Percentiles rank a stretch among this genome's conserved stretches.
These are phyloP conservation scores for Saccharomycopsis sp. DNA, from an alignment of 805 yeast species.

Conservation along the genomic window DNA sequence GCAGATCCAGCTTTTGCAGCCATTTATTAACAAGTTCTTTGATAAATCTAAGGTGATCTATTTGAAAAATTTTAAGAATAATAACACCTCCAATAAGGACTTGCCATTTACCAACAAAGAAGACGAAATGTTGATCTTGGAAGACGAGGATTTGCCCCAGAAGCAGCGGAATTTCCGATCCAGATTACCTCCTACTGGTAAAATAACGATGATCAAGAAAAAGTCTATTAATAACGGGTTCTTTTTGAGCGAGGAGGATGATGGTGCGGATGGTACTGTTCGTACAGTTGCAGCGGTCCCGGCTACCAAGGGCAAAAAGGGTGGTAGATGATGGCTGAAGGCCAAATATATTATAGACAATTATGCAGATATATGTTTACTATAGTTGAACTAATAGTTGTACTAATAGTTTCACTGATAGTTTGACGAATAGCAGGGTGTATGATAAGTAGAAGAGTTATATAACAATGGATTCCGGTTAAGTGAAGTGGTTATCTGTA, in stretches of 20 bases:
- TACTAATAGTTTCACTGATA: too few relatives aligned
- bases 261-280: too few relatives aligned
- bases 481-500: too few relatives aligned
- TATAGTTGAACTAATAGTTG: too few relatives aligned
- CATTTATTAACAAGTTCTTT: slow-evolving; percentile 41
- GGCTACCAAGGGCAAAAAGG: neutral
- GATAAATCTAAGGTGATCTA: slow-evolving; percentile 37
- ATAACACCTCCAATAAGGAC: slow-evolving; percentile 31
- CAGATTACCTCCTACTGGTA: slow-evolving; percentile 87
- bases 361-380: too few relatives aligned
- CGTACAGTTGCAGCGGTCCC: neutral
- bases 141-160: slow-evolving; percentile 80
- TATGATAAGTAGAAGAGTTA: too few relatives aligned
- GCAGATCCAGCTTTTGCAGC: slow-evolving; percentile 53
- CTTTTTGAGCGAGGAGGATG: slow-evolving; percentile 38
- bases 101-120: slow-evolving; percentile 25
- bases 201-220: slow-evolving; percentile 65
- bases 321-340: neutral
- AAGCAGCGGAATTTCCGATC: slow-evolving; percentile 71
- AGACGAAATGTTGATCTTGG: slow-evolving; percentile 38
- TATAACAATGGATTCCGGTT: too few relatives aligned
- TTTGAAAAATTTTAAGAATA: slow-evolving; percentile 38
- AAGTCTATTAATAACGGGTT: slow-evolving; percentile 48
- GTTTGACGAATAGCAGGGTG: too few relatives aligned
- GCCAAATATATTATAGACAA: too few relatives aligned